A percentile compares a stretch with the other conserved stretches of the same genome.
Conservation (phyloP, 108 stramenopile genomes). For the Fistulifera pelliculosa region DNA sequence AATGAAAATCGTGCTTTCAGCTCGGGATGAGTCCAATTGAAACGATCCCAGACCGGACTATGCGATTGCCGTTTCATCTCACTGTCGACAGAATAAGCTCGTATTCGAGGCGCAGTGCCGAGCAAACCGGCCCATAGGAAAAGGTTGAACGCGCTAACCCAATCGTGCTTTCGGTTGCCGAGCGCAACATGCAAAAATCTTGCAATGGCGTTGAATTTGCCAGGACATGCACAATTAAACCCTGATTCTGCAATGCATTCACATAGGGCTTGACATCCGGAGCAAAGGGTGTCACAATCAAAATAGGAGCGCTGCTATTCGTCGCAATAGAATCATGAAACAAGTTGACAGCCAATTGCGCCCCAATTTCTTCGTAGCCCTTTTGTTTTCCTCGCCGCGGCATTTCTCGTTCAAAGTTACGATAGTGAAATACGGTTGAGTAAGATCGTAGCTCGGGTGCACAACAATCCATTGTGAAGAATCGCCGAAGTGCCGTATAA, state of each 20-base stretch:
- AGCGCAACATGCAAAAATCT: conserved; percentile 60
- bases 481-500: no score
- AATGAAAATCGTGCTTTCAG: neutral
- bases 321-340: conserved; percentile 29
- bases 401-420: conserved; percentile 52
- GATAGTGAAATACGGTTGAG: conserved; percentile 28
- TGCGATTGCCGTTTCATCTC: neutral
- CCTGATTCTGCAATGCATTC: conserved; percentile 23
- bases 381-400: conserved; percentile 8
- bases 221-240: conserved; percentile 31
- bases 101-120: conserved; percentile 26
- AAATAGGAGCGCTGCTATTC: conserved; percentile 41
- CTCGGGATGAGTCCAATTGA: neutral
- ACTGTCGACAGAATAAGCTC: conserved; percentile 25
- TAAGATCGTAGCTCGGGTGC: neutral
- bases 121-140: conserved; percentile 33
- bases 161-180: conserved; percentile 33
- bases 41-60: neutral
- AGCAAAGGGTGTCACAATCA: conserved; percentile 11
- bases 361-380: conserved; percentile 50
- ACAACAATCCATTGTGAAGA: no score
- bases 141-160: conserved; percentile 39
- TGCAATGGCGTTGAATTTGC: conserved; percentile 22
- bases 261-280: conserved; percentile 15
- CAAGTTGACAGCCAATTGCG: conserved; percentile 20